These are phyloP conservation scores for Ascochyta rabiei DNA, from an alignment of 2,329 filamentous ascomycete genomes.

Conservation along the genomic window DNA sequence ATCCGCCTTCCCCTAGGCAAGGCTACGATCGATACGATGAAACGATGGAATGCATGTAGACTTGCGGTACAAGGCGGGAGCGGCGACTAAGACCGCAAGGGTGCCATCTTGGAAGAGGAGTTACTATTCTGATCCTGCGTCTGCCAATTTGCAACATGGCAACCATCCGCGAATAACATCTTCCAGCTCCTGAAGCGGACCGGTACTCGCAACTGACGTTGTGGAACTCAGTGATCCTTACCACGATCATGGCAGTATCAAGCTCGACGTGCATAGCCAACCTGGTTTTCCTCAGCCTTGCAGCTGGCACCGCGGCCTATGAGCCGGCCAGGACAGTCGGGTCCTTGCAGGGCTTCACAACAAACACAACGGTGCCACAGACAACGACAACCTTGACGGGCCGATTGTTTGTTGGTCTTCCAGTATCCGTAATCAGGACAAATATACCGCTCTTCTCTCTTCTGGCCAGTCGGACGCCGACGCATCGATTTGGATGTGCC, in stretches of 20 bases:
- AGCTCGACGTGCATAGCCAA: no score
- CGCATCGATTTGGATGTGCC: not conserved
- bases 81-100: not conserved
- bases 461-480: not conserved
- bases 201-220: not conserved
- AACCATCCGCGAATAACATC: no score
- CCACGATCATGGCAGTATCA: not conserved
- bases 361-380: not conserved
- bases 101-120: not conserved
- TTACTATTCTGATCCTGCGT: not conserved
- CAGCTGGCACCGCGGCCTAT: not conserved
- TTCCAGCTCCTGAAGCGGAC: no score
- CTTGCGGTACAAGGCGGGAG: not conserved
- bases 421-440: not conserved
- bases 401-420: slow-evolving; percentile 8
- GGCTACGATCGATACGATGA: slow-evolving; percentile 1
- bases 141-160: not conserved
- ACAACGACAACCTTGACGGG: not conserved
- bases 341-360: not conserved
- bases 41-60: not conserved
- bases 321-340: not conserved
- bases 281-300: not conserved
- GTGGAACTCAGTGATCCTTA: not conserved
- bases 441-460: slow-evolving; percentile 8
- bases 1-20: slow-evolving; percentile 11